Evolutionary conservation across 2,329 filamentous ascomycete genomes (phyloP).

Genomic region (Trichophyton mentagrophytes): DNA sequence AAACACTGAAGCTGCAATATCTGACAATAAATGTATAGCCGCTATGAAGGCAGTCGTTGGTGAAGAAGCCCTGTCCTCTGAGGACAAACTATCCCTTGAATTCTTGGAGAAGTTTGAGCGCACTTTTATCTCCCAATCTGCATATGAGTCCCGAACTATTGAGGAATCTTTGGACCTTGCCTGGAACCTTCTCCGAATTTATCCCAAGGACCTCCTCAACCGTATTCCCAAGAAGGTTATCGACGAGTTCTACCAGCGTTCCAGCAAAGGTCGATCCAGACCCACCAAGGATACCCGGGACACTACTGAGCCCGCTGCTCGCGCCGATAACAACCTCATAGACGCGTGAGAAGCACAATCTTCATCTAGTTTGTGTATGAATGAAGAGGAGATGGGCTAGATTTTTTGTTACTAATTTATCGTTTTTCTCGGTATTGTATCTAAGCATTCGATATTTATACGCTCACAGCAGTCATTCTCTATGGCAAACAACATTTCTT

Average conservation of each 20-base stretch:
- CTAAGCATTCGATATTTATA: slow-evolving; percentile 1
- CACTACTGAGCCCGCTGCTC: slow-evolving; percentile 21
- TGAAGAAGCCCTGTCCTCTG: slow-evolving; percentile 86
- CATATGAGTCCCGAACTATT: slow-evolving; percentile 85
- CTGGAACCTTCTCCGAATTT: slow-evolving; percentile 92
- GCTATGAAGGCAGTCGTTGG: slow-evolving; percentile 99
- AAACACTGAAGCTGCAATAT: background rate
- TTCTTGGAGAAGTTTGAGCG: slow-evolving; percentile 98
- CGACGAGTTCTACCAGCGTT: slow-evolving; percentile 67
- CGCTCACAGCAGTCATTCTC: background rate
- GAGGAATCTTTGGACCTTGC: slow-evolving; percentile 90
- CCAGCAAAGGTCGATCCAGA: slow-evolving; percentile 27
- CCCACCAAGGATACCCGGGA: slow-evolving; percentile 37
- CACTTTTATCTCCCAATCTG: slow-evolving; percentile 80
- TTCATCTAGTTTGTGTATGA: background rate
- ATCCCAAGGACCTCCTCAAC: slow-evolving; percentile 95
- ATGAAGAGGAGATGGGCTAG: background rate
- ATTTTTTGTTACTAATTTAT: background rate
- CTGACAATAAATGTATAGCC: slow-evolving; percentile 34
- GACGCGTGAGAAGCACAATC: slow-evolving; percentile 22
- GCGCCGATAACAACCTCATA: slow-evolving; percentile 28
- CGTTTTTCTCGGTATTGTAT: background rate
- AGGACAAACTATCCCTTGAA: slow-evolving; percentile 95
- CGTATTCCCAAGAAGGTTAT: slow-evolving; percentile 75
- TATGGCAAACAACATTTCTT: background rate